These are phyloP conservation scores for Colletotrichum sp. DNA, from an alignment of 2,329 filamentous ascomycete species.

Conservation along the genomic window DNA sequence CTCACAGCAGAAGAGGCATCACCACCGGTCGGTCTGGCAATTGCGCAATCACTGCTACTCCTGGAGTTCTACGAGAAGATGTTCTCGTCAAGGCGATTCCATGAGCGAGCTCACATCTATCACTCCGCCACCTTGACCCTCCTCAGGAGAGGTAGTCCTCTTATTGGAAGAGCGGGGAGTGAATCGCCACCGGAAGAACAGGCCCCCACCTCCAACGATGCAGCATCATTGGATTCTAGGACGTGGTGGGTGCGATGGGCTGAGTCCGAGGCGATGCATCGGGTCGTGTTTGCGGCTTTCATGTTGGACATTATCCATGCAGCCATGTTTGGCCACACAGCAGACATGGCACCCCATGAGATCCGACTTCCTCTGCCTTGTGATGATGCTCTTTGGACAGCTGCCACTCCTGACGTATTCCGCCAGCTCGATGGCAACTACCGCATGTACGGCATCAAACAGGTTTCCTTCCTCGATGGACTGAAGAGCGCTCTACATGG, in stretches of 20 bases:
- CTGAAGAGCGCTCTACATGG: constrained; percentile 84
- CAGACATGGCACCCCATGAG: constrained; percentile 90
- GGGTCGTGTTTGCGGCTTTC: constrained; percentile 88
- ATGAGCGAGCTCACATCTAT: constrained; percentile 90
- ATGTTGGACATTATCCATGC: constrained; percentile 89
- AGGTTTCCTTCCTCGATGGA: constrained; percentile 81
- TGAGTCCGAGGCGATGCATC: constrained; percentile 83
- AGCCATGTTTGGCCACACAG: constrained; percentile 89
- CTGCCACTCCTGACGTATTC: constrained; percentile 77
- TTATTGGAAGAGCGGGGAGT: constrained; percentile 79
- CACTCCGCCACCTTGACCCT: constrained; percentile 85
- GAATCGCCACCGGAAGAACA: constrained; percentile 78
- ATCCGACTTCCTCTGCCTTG: constrained; percentile 86
- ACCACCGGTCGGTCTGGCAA: constrained; percentile 85
- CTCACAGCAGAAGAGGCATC: constrained; percentile 82
- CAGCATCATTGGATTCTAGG: constrained; percentile 41
- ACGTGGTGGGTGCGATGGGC: constrained; percentile 88
- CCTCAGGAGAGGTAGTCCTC: constrained; percentile 83
- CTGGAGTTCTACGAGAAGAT: constrained; percentile 93
- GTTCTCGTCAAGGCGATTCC: constrained; percentile 80
- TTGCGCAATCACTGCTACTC: constrained; percentile 83
- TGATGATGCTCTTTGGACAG: constrained; percentile 86
- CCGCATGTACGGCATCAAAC: constrained; percentile 79
- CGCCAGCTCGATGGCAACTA: constrained; percentile 78
- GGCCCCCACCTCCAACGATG: constrained; percentile 9